Percentiles rank a stretch among this genome's conserved stretches.
Evolutionary conservation across 768 basidiomycete species (phyloP).

Genomic region (Termitomyces sp.): DNA sequence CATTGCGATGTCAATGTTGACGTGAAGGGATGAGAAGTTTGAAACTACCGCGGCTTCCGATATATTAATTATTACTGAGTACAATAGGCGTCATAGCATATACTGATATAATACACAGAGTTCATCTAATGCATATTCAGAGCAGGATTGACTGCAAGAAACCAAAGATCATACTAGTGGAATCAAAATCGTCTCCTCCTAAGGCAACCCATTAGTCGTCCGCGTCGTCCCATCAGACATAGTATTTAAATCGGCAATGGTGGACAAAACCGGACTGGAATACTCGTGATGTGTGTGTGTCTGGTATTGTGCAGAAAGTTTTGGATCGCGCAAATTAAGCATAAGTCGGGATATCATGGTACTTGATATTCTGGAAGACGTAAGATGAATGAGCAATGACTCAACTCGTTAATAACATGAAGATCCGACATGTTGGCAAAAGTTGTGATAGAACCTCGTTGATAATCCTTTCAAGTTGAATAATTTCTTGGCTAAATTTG

Average conservation of each 20-base stretch:
- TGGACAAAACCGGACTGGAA: constrained; percentile 14
- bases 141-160: background rate
- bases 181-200: background rate
- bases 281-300: background rate
- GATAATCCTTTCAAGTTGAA: constrained; percentile 6
- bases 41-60: background rate
- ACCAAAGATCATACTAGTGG: background rate
- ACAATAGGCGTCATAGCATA: background rate
- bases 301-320: constrained; percentile 6
- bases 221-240: background rate
- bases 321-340: constrained; percentile 25
- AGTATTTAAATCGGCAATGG: constrained; percentile 13
- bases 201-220: background rate
- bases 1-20: too few relatives aligned
- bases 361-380: constrained; percentile 21
- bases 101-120: background rate
- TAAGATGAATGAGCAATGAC: background rate
- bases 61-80: background rate
- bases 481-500: background rate
- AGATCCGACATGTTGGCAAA: constrained; percentile 17
- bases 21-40: background rate
- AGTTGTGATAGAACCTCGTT: constrained; percentile 17
- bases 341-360: constrained; percentile 26
- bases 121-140: background rate
- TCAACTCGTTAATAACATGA: background rate